Conservation (phyloP, 495 filamentous ascomycete genomes). For the Lasiosphaeris hirsuta region DNA sequence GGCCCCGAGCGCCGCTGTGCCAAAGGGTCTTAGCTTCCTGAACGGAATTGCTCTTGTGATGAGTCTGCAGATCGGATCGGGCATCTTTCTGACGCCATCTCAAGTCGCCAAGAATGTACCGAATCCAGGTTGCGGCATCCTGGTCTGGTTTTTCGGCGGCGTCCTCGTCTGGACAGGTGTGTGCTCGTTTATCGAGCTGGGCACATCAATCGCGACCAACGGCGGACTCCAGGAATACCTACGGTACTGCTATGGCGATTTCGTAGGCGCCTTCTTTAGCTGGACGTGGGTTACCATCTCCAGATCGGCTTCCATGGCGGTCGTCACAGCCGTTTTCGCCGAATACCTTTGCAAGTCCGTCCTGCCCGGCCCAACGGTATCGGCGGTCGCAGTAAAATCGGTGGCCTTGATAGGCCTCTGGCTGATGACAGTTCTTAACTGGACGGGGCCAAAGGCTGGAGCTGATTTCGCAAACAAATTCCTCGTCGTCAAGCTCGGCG, state of each 20-base stretch:
- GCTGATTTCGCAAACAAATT: conserved; percentile 11
- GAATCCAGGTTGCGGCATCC: neutral
- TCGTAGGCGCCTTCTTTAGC: neutral
- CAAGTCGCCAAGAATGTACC: conserved; percentile 1
- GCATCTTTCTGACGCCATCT: neutral
- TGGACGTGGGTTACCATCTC: too few species aligned
- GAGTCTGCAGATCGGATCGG: neutral
- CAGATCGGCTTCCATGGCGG: conserved; percentile 13
- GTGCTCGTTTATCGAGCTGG: neutral
- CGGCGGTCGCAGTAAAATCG: conserved; percentile 1
- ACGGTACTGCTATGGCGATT: neutral
- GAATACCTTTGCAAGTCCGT: conserved; percentile 22
- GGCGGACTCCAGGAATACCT: neutral
- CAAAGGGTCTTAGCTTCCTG: too few species aligned
- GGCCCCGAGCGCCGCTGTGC: too few species aligned
- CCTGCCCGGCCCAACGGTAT: neutral
- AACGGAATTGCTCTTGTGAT: too few species aligned
- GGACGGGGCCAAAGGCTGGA: neutral
- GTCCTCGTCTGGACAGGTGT: neutral
- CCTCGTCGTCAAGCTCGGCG: conserved; percentile 29
- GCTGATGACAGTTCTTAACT: neutral
- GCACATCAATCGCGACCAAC: neutral
- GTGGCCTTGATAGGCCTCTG: neutral
- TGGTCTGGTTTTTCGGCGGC: neutral
- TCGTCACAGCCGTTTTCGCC: conserved; percentile 34